These are phyloP conservation scores for Dendrobium chrysotoxum DNA, from an alignment of 106 monocot species.

Conservation along the genomic window DNA sequence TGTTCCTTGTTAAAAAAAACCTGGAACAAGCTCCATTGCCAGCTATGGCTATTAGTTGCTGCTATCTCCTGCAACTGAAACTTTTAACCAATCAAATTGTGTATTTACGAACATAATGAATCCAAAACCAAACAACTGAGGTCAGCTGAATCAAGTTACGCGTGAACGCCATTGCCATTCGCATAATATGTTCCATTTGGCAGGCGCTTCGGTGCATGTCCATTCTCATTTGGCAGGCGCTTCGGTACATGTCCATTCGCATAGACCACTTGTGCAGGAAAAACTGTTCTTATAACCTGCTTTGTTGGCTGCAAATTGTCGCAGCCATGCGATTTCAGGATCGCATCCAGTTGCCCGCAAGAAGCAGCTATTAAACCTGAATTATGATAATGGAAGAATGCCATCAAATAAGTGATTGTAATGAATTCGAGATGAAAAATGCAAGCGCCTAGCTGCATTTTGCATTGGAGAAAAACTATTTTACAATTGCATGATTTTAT, in stretches of 20 bases:
- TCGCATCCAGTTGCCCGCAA: slow-evolving; percentile 30
- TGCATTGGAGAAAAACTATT: too few relatives aligned
- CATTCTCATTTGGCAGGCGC: slow-evolving; percentile 26
- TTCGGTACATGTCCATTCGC: slow-evolving; percentile 27
- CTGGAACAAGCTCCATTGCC: slow-evolving; percentile 5
- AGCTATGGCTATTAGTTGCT: background rate
- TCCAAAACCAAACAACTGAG: background rate
- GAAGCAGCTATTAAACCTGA: slow-evolving; percentile 72
- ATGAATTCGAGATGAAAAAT: too few relatives aligned
- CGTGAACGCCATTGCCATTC: slow-evolving; percentile 61
- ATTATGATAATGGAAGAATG: background rate
- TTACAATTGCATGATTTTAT: too few relatives aligned
- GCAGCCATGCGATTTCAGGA: slow-evolving; percentile 12
- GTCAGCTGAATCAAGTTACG: slow-evolving; percentile 13
- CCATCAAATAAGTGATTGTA: too few relatives aligned
- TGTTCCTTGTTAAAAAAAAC: slow-evolving; percentile 6
- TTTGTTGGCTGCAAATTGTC: background rate
- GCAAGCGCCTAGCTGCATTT: too few relatives aligned
- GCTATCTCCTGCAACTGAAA: background rate
- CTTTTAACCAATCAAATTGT: slow-evolving; percentile 1
- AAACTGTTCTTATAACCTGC: slow-evolving; percentile 18
- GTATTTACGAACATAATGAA: background rate
- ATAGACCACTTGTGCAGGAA: slow-evolving; percentile 15
- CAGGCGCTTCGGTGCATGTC: slow-evolving; percentile 22
- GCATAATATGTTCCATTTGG: slow-evolving; percentile 26